phyloP scores from a whole-genome alignment of 2,329 filamentous ascomycete genomes.

The Phaeosphaeria sp. region DNA sequence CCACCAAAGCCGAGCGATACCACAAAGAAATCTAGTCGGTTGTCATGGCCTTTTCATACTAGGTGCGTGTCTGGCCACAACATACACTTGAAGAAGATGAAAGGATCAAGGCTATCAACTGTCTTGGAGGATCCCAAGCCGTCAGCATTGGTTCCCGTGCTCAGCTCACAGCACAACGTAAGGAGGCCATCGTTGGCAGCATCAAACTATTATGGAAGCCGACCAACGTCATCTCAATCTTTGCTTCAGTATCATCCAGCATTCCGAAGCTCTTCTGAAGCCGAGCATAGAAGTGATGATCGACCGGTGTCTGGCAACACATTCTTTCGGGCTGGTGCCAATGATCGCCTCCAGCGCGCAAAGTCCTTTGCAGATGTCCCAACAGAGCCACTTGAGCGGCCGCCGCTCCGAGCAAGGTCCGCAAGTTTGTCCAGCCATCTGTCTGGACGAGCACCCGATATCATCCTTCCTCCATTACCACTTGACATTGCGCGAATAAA shows the following conservation, averaged over 20 bases:
- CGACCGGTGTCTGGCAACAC: neutral
- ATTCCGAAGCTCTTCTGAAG: slow-evolving; percentile 23
- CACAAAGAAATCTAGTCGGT: slow-evolving; percentile 23
- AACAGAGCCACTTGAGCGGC: slow-evolving; percentile 16
- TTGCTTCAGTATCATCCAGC: slow-evolving; percentile 37
- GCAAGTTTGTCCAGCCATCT: slow-evolving; percentile 31
- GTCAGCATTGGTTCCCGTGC: slow-evolving; percentile 32
- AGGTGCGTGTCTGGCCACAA: slow-evolving; percentile 30
- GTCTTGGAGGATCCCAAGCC: slow-evolving; percentile 51
- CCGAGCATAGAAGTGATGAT: neutral
- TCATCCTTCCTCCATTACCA: slow-evolving; percentile 53
- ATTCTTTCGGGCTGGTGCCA: slow-evolving; percentile 9
- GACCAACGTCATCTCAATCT: slow-evolving; percentile 33
- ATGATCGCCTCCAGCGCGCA: slow-evolving; percentile 29
- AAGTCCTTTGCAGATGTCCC: slow-evolving; percentile 33
- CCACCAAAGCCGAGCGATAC: slow-evolving; percentile 31
- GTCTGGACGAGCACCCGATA: slow-evolving; percentile 49
- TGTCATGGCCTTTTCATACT: slow-evolving; percentile 41
- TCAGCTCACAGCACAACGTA: slow-evolving; percentile 15
- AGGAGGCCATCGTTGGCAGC: slow-evolving; percentile 15
- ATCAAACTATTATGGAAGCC: slow-evolving; percentile 24
- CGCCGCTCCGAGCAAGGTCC: slow-evolving; percentile 32
- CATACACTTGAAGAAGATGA: slow-evolving; percentile 37
- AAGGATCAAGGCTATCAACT: slow-evolving; percentile 36
- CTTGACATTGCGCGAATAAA: slow-evolving; percentile 38